Conservation (phyloP, 2,329 filamentous ascomycete species). For the Drechslerella stenobrocha region DNA sequence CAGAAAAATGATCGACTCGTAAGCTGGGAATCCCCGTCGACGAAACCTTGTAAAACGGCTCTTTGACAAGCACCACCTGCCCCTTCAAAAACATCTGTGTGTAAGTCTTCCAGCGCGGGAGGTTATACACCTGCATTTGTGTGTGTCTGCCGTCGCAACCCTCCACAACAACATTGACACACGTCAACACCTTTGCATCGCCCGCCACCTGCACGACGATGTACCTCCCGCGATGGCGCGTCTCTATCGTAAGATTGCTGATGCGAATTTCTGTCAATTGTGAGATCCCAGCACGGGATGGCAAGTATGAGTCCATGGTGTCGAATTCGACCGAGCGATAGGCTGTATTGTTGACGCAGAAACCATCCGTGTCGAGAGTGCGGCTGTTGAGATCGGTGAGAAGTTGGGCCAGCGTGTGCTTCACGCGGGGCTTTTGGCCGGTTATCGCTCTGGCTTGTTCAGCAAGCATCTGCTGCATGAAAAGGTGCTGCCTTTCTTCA, state of each 20-base stretch:
- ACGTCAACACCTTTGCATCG: conserved; percentile 5
- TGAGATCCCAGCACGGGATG: neutral
- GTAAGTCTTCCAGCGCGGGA: neutral
- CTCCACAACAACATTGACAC: conserved; percentile 15
- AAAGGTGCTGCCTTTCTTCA: neutral
- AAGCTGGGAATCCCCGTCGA: conserved; percentile 14
- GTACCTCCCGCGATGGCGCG: conserved; percentile 5
- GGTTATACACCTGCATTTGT: conserved; percentile 25
- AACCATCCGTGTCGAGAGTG: conserved; percentile 2
- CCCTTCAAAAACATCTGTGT: conserved; percentile 19
- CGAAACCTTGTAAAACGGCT: conserved; percentile 28
- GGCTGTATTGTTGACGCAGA: too few relatives aligned
- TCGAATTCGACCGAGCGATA: conserved; percentile 9
- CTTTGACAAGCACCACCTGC: conserved; percentile 22
- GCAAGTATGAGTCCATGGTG: conserved; percentile 20
- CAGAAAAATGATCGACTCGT: conserved; percentile 25
- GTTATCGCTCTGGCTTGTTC: neutral
- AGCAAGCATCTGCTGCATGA: conserved; percentile 1
- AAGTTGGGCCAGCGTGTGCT: conserved; percentile 3
- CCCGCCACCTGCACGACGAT: conserved; percentile 21
- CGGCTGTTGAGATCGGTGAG: conserved; percentile 3
- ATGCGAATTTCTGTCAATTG: conserved; percentile 9
- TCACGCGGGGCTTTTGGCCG: conserved; percentile 7
- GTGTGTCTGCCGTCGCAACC: conserved; percentile 10
- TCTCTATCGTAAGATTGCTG: conserved; percentile 9